These are phyloP conservation scores for Auxenochlorella protothecoides DNA, from an alignment of 139 green algal genomes.

Conservation along the genomic window DNA sequence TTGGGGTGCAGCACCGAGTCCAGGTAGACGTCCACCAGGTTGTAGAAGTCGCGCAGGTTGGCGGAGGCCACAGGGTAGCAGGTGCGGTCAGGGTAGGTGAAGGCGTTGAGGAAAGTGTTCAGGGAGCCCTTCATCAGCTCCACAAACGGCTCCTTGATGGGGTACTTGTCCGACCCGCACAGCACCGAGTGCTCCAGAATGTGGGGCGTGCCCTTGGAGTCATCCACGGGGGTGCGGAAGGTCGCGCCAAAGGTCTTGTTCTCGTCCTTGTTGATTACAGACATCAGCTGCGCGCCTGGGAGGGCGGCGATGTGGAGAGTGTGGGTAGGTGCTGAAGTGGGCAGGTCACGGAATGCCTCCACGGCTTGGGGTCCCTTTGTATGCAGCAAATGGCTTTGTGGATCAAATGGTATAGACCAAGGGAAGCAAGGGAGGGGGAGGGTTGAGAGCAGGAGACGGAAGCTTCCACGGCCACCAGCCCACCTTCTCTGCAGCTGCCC, in stretches of 20 bases:
- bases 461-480: too few species aligned
- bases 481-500: too few species aligned
- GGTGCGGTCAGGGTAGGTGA: constrained; percentile 99
- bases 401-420: too few species aligned
- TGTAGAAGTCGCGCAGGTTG: constrained; percentile 89
- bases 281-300: constrained; percentile 91
- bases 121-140: constrained; percentile 95
- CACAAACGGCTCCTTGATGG: constrained; percentile 91
- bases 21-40: constrained; percentile 98
- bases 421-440: constrained; percentile 2
- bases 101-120: constrained; percentile 98
- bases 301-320: too few species aligned
- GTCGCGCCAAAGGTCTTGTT: constrained; percentile 99
- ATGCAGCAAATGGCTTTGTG: too few species aligned
- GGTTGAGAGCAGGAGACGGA: too few species aligned
- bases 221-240: constrained; percentile 83
- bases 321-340: too few species aligned
- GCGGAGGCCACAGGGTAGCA: constrained; percentile 92
- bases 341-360: too few species aligned
- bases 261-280: constrained; percentile 84
- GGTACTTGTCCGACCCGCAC: constrained; percentile 82
- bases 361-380: too few species aligned
- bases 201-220: constrained; percentile 87
- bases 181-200: constrained; percentile 98
- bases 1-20: constrained; percentile 93